These are phyloP conservation scores for Colletotrichum shisoi DNA, from an alignment of 2,329 filamentous ascomycete species.

Conservation along the genomic window DNA sequence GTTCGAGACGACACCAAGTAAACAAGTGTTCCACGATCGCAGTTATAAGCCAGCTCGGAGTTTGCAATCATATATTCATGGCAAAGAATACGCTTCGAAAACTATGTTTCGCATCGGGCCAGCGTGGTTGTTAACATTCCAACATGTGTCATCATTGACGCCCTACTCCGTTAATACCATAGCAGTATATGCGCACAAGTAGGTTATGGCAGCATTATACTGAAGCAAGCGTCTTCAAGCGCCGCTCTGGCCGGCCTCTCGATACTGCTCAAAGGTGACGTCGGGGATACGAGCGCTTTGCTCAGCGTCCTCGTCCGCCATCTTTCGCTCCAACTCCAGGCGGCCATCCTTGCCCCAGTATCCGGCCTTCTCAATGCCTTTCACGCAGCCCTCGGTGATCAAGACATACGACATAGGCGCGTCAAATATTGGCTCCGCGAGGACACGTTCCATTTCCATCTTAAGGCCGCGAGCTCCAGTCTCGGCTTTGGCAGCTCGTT, in stretches of 20 bases:
- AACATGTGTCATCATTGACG: neutral
- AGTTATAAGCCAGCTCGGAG: neutral
- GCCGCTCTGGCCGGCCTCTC: conserved; percentile 59
- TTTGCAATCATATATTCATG: neutral
- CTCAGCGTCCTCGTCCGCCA: conserved; percentile 67
- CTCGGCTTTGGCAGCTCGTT: conserved; percentile 64
- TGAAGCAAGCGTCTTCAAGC: conserved; percentile 46
- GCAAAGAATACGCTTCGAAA: neutral
- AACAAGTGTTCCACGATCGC: neutral
- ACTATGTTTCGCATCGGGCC: neutral
- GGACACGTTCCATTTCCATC: conserved; percentile 80
- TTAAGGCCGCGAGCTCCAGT: conserved; percentile 83
- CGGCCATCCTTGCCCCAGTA: conserved; percentile 76
- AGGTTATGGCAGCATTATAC: neutral
- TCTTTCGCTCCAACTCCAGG: conserved; percentile 72
- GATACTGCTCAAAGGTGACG: conserved; percentile 52
- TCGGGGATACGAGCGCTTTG: conserved; percentile 38
- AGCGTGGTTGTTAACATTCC: neutral
- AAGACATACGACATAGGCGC: conserved; percentile 78
- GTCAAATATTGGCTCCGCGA: conserved; percentile 83
- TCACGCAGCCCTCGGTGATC: conserved; percentile 74
- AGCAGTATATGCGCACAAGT: neutral
- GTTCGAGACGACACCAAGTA: neutral
- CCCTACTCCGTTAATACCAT: conserved; percentile 13
- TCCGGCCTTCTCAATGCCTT: conserved; percentile 64